A percentile compares a stretch with the other conserved stretches of the same genome.
Conservation (phyloP, 371 early-diverging fungal genomes). For the Haplosporangium sp. region DNA sequence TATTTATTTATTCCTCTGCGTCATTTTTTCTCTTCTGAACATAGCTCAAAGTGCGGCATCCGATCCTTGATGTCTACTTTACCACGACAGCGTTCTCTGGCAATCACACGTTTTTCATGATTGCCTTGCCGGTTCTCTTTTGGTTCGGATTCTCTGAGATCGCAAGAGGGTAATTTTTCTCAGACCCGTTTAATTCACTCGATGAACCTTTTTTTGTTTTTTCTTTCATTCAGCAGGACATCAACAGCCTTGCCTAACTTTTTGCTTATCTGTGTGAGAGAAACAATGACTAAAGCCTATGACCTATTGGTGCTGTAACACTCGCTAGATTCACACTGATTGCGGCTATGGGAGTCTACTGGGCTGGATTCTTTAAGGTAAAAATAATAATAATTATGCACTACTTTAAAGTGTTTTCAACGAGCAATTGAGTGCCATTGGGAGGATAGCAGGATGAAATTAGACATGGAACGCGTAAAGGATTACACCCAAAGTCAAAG, state of each 20-base stretch:
- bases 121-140: conserved; percentile 74
- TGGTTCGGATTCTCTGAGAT: conserved; percentile 75
- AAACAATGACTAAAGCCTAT: no score
- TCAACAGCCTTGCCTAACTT: no score
- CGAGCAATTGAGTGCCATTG: no score
- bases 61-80: conserved; percentile 68
- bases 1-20: background rate
- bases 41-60: conserved; percentile 53
- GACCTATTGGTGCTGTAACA: background rate
- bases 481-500: no score
- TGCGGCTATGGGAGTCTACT: conserved; percentile 74
- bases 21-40: background rate
- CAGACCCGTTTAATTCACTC: no score
- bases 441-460: no score
- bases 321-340: conserved; percentile 45
- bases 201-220: conserved; percentile 1
- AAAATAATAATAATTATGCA: background rate
- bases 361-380: conserved; percentile 78
- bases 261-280: no score
- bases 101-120: conserved; percentile 80
- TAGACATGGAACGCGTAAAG: no score
- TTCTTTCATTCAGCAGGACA: conserved; percentile 4
- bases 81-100: conserved; percentile 75
- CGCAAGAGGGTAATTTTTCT: conserved; percentile 69
- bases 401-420: no score